A percentile compares a stretch with the other conserved stretches of the same genome.
Evolutionary conservation across 169 alveolate genomes (phyloP).

Genomic region (Blepharisma undulans): DNA sequence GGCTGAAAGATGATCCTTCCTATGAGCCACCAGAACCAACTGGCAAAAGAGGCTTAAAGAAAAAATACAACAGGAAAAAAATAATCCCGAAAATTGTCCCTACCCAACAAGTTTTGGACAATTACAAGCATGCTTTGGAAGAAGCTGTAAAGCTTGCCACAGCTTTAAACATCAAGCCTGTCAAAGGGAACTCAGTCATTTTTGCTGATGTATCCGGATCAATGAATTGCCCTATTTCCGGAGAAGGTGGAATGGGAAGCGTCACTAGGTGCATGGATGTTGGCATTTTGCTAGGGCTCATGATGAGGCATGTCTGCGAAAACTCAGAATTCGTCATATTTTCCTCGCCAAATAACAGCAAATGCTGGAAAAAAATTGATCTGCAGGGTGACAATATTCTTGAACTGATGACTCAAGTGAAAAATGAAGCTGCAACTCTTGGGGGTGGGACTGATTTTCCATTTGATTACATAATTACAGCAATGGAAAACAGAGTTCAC

Average conservation of each 20-base stretch:
- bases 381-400: constrained; percentile 31
- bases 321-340: constrained; percentile 30
- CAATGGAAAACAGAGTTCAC: background rate
- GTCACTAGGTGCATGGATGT: constrained; percentile 30
- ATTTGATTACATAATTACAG: constrained; percentile 11
- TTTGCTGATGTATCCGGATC: constrained; percentile 46
- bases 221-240: constrained; percentile 37
- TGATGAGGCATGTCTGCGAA: constrained; percentile 38
- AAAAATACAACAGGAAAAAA: constrained; percentile 10
- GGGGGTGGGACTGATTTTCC: constrained; percentile 48
- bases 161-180: constrained; percentile 41
- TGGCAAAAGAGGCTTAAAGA: background rate
- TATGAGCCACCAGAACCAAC: background rate
- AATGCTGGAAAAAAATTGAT: constrained; percentile 35
- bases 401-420: background rate
- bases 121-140: constrained; percentile 38
- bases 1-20: background rate
- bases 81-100: constrained; percentile 8
- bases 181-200: constrained; percentile 38
- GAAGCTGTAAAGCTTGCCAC: constrained; percentile 52
- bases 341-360: background rate
- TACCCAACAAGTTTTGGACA: background rate
- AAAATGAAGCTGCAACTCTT: background rate
- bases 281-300: constrained; percentile 36
- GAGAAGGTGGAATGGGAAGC: constrained; percentile 36